Evolutionary conservation across 495 filamentous ascomycete genomes (phyloP), one percentile per base, ranked within the genome.

Genomic region (Amniculicola lignicola): DNA sequence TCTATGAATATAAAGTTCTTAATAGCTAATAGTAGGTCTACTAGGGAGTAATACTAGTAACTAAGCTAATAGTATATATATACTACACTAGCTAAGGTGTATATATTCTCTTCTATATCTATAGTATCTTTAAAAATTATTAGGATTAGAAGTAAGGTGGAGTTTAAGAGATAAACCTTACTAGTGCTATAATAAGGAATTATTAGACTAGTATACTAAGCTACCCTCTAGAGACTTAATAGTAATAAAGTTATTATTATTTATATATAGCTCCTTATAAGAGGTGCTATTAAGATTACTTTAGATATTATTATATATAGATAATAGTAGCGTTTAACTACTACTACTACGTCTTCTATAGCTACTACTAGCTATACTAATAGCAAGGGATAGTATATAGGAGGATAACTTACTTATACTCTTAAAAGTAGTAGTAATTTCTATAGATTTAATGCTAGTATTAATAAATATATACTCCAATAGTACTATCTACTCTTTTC

Each of bases 331-430:
- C 15, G 25, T 47, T 31, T 29, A 19, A 27, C 29, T 35, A 35
- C 29, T 5, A 28, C 43, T 31, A 27, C 43, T 28, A 6, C 22
- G 23, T 3, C 25, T 2, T 28, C 43, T 27, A 16, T 15, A 47
- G 15, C 43, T 31, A 28, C 43, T 47, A 19, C 3, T 15, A 47
- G 43, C 43, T 4, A 15, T 3, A 27, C 19, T 47, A 15, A 3
- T 18, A 19, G 22, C 43, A 47, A 47, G 43, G 22, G 43, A 47
- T 28, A 19, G 18, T 47, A 2, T 3, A 27, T 27, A 27, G 29
- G 43, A 47, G 15, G 43, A 47, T 47, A 27, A 47, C 22, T 47
- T 47, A 27, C 43, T 47, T 47, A 27, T n/a, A 47, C 43, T 47
- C 23, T 47, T 47, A 27, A 21, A 47, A 47, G 43, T 21, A 2